Conservation (phyloP, 208 protist species). For the Crithidia brevicula region DNA sequence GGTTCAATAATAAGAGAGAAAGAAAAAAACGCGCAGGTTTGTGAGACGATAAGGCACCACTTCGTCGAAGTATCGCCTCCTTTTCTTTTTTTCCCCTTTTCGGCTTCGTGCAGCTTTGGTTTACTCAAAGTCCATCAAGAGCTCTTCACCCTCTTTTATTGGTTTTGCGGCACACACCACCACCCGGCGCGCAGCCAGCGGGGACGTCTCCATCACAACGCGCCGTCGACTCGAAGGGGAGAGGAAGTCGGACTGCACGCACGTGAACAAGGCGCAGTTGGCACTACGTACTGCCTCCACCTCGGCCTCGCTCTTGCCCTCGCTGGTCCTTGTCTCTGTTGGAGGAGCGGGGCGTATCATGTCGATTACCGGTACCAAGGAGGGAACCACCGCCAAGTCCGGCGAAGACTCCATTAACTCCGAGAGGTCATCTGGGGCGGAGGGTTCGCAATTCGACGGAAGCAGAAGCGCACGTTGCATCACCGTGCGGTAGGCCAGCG, state of each 20-base stretch:
- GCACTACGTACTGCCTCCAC: not conserved
- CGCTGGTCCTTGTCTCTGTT: not conserved
- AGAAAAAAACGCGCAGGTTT: too few relatives aligned
- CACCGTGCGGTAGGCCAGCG: conserved; percentile 52
- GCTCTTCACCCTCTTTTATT: conserved; percentile 67
- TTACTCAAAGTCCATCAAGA: conserved; percentile 64
- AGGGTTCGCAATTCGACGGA: conserved; percentile 71
- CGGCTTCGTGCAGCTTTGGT: not conserved
- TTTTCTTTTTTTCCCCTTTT: not conserved
- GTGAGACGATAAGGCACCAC: too few relatives aligned
- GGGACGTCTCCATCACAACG: conserved; percentile 58
- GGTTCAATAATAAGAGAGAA: too few relatives aligned
- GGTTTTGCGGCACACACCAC: conserved; percentile 75
- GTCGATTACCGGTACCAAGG: conserved; percentile 82
- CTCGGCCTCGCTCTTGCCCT: not conserved
- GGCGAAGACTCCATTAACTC: conserved; percentile 57
- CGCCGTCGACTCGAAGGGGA: conserved; percentile 57
- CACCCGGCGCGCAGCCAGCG: conserved; percentile 57
- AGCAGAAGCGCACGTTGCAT: conserved; percentile 70
- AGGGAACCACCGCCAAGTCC: conserved; percentile 64
- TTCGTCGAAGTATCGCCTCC: too few relatives aligned
- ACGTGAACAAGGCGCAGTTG: conserved; percentile 84
- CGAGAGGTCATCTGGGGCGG: conserved; percentile 67
- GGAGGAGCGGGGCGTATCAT: conserved; percentile 44
- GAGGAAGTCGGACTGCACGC: conserved; percentile 75